Evolutionary conservation across 164 flowering plant species (phyloP), one percentile per base, ranked within the genome.

Genomic region (Taxillus chinensis): DNA sequence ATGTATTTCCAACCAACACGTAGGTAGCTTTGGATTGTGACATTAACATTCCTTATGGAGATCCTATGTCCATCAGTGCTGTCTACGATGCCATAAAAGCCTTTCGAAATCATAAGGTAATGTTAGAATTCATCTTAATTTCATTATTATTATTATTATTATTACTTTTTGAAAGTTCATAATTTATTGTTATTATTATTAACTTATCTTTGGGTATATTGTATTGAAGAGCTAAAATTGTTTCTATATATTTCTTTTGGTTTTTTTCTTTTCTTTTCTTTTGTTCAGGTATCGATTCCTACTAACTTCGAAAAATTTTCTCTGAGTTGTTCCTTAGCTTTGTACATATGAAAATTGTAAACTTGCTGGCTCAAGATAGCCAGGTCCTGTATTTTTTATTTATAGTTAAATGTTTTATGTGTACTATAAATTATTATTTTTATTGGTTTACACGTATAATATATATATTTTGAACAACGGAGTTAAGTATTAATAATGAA

Each of bases 11-110:
- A 2, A 14, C 10, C 9, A 13, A 7, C 9, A 8, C 51, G 66
- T 42, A 71, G 70, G 62, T 78, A 57, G 68, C 73, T 5, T 11
- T 79, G 64, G 82, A 77, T 42, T 82, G 83, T 62, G 62, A 71
- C 55, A 67, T 76, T 37, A 61, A 45, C 13, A 14, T 76, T 12
- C 66, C 71, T n/a, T 66, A 68, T 41, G n/a, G 38, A 56, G 42
- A 54, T 53, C 57, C 73, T 45, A 16, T 67, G 10, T 15, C 66
- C 5, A 60, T 27, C 7, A 59, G 61, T 39, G 69, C 57, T 41
- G 14, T 48, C 2, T n/a, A 57, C 48, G 46, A 14, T 14, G 39
- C 46, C 50, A 55, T 16, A 38, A 41, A 3, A 63, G 57, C 13
- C 41, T 57, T 55, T 16, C n/a, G 53, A 57, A n/a, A 65, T 57